Percentiles rank a stretch among this genome's conserved stretches.
phyloP scores from a whole-genome alignment of 192 early-diverging fungal species.

The Cetraspora pellucida region DNA sequence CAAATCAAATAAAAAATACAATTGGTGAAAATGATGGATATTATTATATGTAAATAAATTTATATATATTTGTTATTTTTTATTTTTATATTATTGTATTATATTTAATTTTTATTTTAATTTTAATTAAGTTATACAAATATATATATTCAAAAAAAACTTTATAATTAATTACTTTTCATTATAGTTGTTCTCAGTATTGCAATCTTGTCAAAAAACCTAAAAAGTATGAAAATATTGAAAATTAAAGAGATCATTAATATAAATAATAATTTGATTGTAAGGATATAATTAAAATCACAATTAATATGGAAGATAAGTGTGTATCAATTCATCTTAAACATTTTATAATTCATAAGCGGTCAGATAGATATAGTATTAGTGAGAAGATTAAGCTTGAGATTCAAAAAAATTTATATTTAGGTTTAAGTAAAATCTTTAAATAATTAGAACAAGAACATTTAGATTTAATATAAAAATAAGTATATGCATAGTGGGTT shows the following conservation, averaged over 20 bases:
- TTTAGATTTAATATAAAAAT: not conserved
- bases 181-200: not conserved
- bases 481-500: not conserved
- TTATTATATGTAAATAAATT: not conserved
- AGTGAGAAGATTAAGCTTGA: not conserved
- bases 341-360: not conserved
- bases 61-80: not conserved
- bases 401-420: not conserved
- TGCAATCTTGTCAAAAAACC: not conserved
- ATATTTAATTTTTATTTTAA: not conserved
- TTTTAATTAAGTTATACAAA: not conserved
- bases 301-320: not conserved
- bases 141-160: constrained; percentile 1
- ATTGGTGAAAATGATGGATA: not conserved
- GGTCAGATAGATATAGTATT: not conserved
- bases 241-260: not conserved
- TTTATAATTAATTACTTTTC: not conserved
- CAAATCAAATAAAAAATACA: not conserved
- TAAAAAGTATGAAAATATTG: not conserved
- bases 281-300: not conserved
- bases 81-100: not conserved
- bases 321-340: constrained; percentile 9
- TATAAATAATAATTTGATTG: not conserved
- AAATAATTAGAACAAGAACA: not conserved
- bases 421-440: not conserved